phyloP scores from a whole-genome alignment of 2,329 filamentous ascomycete genomes.

The Beauveria caledonica region DNA sequence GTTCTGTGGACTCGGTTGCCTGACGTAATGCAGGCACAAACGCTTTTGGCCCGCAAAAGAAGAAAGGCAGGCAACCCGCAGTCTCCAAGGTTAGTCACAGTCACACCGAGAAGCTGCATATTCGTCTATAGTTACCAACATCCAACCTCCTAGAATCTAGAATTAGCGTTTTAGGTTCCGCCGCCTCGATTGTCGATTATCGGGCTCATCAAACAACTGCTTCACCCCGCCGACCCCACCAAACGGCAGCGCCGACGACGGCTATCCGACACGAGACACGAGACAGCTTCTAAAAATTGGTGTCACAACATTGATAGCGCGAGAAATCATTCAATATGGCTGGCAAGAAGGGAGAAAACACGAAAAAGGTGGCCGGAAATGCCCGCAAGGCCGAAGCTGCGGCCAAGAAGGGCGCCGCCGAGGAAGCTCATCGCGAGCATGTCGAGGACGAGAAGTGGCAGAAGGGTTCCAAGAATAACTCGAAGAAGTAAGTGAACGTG shows the following conservation, averaged over 20 bases:
- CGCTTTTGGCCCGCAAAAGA: slow-evolving; percentile 1
- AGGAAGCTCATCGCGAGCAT: slow-evolving; percentile 56
- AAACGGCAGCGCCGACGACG: not conserved
- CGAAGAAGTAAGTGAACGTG: slow-evolving; percentile 65
- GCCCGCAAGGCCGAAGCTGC: slow-evolving; percentile 88
- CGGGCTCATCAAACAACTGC: not conserved
- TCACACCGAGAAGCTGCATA: slow-evolving; percentile 1
- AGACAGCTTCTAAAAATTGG: not conserved
- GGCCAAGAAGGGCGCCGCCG: slow-evolving; percentile 66
- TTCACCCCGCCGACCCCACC: not conserved
- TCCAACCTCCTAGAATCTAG: not conserved
- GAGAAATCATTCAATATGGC: slow-evolving; percentile 42
- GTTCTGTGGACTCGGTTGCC: not conserved
- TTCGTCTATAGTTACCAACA: not conserved
- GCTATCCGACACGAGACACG: not conserved
- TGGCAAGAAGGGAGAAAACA: slow-evolving; percentile 70
- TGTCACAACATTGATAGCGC: not conserved
- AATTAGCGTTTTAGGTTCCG: not conserved
- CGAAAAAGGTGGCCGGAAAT: slow-evolving; percentile 84
- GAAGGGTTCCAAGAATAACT: slow-evolving; percentile 74
- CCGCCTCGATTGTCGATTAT: not conserved
- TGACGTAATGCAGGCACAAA: slow-evolving; percentile 7
- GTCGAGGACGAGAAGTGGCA: slow-evolving; percentile 71
- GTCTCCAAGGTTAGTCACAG: not conserved
- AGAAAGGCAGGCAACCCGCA: not conserved